Evolutionary conservation across 768 basidiomycete genomes (phyloP), one percentile per base, ranked within the genome.

Genomic region (Favolaschia claudopus): DNA sequence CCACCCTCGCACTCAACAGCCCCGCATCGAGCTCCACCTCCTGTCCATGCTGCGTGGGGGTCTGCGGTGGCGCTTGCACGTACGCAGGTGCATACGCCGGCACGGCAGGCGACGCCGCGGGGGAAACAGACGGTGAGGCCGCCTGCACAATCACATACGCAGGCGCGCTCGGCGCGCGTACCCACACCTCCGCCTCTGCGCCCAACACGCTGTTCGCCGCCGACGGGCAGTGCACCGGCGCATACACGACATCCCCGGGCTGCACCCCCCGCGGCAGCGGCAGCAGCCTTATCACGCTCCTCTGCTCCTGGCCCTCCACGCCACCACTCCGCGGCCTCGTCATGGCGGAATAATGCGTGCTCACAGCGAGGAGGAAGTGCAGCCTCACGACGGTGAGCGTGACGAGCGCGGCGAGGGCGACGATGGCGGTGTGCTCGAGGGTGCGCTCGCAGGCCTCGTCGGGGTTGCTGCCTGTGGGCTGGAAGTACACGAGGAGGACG

Each of bases 361-460:
- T 19, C 17, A 93, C 80, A 3, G 89, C 84, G 58, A 93, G 79
- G 32, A 92, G 82, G 73, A 91, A 89, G 71, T 93, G 91, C 48
- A 93, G 79, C 63, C 90, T 79, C 49, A 91, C 72, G 65, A 89
- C 80, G 53, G 89, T 82, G 59, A 89, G 69, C 32, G 91, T 74
- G 40, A 85, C 77, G 74, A 89, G 81, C 39, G 86, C 70, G 2
- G 79, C 85, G 44, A 91, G 75, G 31, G 85, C 78, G 0, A 77
- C 86, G 57, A 89, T 70, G 29, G 87, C 80, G 8, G 84, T 88
- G 36, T 85, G 80, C 69, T 89, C 89, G 43, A 92, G 81, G 88
- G 89, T 91, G 55, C 82, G 80, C 68, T 93, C 92, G 69, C 92
- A 93, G 63, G 92, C 91, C 73, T 93, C 91, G 38, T 55, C 61